Base-by-base conservation (phyloP, 768 basidiomycete species). In the Tulasnella sp. region DNA sequence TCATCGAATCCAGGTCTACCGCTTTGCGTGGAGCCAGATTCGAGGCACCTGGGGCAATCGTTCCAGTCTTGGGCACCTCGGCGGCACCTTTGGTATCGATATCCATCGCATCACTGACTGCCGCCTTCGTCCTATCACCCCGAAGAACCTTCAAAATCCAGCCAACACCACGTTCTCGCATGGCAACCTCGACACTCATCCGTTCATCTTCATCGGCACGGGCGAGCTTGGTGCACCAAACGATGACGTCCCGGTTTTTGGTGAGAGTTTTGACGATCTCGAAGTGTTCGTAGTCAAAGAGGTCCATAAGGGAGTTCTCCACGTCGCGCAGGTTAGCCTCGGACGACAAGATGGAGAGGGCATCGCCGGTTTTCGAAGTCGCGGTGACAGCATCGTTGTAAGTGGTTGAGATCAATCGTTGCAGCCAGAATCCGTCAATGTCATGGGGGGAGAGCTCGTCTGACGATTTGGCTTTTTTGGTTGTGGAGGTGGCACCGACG, bases 341-440 rank as follows among this genome's bases (percentile, higher is more conserved):
- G 2, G 90, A 91, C 21, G 82, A 81, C 46, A 96, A 84, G 65
- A 90, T 81, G 53, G 79, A 78, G 52, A 98, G 81, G 1, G 93
- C 91, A 8, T 82, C 72, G 1, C 84, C 72, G 0, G 96, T 87
- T 65, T 98, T 93, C 70, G 90, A 86, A 57, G 91, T 84, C 2
- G 92, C 87, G 14, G 90, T 96, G 64, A 91, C 84, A 2, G 96
- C 88, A 67, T 99, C 96, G 4, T 93, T 78, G 65, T 96, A 97
- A 12, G 91, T 76, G 66, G 89, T 83, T 0, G 87, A 80, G 49
- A 98, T 83, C 59, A 94, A 86, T 1, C 93, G 84, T 66, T 99
- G 96, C 0, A 99, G 89, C 93, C 93, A 99, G 80, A 98, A 98
- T 25, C 81, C 94, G 68, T 99, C 94, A 65, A 99, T 83, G 49